phyloP scores from a whole-genome alignment of 2,329 filamentous ascomycete genomes.

The Penicillium sp. region DNA sequence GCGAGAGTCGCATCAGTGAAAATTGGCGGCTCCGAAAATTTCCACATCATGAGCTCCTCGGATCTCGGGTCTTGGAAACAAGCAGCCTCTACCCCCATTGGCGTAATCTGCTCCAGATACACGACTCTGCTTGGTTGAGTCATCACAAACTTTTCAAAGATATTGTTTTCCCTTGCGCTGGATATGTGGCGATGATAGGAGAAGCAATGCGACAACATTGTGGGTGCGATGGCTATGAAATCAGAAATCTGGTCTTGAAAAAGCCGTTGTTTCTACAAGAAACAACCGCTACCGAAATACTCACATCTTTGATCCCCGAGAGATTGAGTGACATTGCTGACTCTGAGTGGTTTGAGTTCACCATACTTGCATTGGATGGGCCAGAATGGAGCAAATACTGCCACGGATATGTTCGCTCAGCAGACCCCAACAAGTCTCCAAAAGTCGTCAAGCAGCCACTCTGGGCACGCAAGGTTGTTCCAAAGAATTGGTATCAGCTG shows the following conservation, averaged over 20 bases:
- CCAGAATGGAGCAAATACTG: no score
- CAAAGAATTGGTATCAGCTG: no score
- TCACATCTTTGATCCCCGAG: slow-evolving; percentile 10
- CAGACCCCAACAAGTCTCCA: no score
- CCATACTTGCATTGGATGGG: no score
- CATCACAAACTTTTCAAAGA: slow-evolving; percentile 39
- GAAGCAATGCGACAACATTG: slow-evolving; percentile 31
- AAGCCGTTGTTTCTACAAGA: slow-evolving; percentile 18
- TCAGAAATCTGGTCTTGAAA: slow-evolving; percentile 14
- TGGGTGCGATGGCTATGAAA: not conserved
- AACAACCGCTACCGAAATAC: slow-evolving; percentile 7
- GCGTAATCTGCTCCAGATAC: slow-evolving; percentile 36
- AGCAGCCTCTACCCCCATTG: slow-evolving; percentile 33
- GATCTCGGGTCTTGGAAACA: slow-evolving; percentile 23
- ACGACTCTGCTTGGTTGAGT: slow-evolving; percentile 34
- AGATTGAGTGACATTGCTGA: slow-evolving; percentile 5
- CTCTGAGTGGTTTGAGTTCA: slow-evolving; percentile 4
- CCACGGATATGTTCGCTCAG: no score
- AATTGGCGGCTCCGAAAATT: slow-evolving; percentile 14
- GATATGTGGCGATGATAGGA: slow-evolving; percentile 41
- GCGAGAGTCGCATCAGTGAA: not conserved
- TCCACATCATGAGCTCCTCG: slow-evolving; percentile 21
- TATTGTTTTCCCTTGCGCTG: slow-evolving; percentile 41
- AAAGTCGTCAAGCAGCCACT: no score
- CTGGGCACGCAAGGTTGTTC: no score